Percentiles rank a stretch among this genome's conserved stretches.
Evolutionary conservation across 2,329 filamentous ascomycete genomes (phyloP).

Genomic region (Pyricularia pennisetigena): DNA sequence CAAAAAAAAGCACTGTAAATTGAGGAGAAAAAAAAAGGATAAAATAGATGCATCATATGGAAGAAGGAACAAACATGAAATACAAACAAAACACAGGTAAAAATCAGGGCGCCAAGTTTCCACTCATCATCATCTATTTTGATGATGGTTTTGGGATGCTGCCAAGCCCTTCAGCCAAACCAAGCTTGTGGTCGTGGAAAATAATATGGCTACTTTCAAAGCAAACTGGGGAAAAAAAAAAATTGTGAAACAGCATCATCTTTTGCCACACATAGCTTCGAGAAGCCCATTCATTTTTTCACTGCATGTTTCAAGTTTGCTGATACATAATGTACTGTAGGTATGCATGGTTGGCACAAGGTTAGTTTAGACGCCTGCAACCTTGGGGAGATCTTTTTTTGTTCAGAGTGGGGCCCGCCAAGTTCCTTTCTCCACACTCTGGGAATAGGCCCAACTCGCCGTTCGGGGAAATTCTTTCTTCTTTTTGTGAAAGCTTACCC

Average conservation of each 20-base stretch:
- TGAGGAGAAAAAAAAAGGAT: neutral
- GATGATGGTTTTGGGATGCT: neutral
- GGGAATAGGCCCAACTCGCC: neutral
- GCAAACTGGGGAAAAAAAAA: neutral
- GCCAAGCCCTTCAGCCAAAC: neutral
- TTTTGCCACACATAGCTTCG: neutral
- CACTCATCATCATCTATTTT: neutral
- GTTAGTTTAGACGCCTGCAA: neutral
- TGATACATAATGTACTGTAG: neutral
- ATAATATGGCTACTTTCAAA: neutral
- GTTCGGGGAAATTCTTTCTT: neutral
- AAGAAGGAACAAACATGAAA: neutral
- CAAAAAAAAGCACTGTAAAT: neutral
- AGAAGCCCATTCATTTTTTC: neutral
- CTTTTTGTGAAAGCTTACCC: neutral
- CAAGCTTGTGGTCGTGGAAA: neutral
- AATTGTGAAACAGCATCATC: neutral
- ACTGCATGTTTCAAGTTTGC: neutral
- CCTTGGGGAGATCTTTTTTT: neutral
- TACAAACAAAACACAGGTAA: neutral
- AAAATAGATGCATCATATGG: neutral
- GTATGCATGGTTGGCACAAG: neutral
- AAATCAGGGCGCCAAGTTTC: neutral
- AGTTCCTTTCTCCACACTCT: neutral
- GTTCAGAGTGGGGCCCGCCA: neutral